phyloP scores from a whole-genome alignment of 2,329 filamentous ascomycete genomes.

The Conoideocrella luteorostrata region DNA sequence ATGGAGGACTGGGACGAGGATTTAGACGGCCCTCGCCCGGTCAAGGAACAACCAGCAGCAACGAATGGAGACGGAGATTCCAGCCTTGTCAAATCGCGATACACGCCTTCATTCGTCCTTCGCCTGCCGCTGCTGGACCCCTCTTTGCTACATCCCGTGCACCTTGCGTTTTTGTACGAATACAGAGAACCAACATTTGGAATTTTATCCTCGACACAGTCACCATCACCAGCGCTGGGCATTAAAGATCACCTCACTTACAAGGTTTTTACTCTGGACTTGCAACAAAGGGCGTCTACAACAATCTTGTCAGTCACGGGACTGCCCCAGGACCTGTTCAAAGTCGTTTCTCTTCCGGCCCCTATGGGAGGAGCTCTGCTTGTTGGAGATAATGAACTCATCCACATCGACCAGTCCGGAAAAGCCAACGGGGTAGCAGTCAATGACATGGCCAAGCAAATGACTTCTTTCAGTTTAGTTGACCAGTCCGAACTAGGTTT shows the following conservation, averaged over 20 bases:
- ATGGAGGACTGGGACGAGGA: conserved; percentile 89
- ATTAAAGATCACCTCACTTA: conserved; percentile 83
- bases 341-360: conserved; percentile 72
- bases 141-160: conserved; percentile 77
- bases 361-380: conserved; percentile 86
- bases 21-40: conserved; percentile 60
- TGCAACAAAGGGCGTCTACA: conserved; percentile 89
- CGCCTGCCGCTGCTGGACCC: conserved; percentile 85
- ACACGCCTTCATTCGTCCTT: conserved; percentile 87
- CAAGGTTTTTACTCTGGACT: conserved; percentile 89
- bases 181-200: conserved; percentile 97
- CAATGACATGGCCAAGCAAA: conserved; percentile 79
- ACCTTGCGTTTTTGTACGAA: conserved; percentile 89
- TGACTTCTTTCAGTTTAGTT: conserved; percentile 74
- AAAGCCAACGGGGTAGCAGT: conserved; percentile 89
- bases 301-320: conserved; percentile 80
- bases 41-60: conserved; percentile 33
- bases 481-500: conserved; percentile 80
- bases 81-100: conserved; percentile 49
- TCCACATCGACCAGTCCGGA: conserved; percentile 93
- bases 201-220: conserved; percentile 72
- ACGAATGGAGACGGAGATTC: conserved; percentile 27
- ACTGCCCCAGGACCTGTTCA: conserved; percentile 80
- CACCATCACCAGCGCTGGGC: conserved; percentile 70
- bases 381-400: conserved; percentile 80